Base-by-base conservation (phyloP, 306 rosid genomes). In the Glycyrrhiza uralensis region DNA sequence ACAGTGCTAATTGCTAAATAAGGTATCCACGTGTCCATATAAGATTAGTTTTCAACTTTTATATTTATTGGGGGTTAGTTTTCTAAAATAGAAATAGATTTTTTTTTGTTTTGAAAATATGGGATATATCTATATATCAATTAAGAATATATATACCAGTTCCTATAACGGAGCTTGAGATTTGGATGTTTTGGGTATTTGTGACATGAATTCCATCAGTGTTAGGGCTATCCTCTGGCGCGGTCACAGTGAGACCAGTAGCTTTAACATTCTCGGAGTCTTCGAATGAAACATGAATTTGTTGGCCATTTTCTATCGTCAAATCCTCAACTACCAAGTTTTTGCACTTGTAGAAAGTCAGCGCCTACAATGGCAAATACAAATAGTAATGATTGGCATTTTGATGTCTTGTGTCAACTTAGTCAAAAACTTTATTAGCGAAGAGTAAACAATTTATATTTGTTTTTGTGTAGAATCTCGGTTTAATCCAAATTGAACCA, bases 151-250 rank as follows among this genome's bases (percentile, higher is more conserved):
- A 17, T 2, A 10, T 60, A 90, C 97, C 96, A n/a, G 93, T 84
- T 82, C 80, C 88, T 38, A 89, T 77, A 42, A 33, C 54, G 10
- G 81, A 74, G 65, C 15, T 75, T 3, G 80, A 81, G 58, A 92
- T 89, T 18, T 75, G 85, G 7, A 92, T 83, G 74, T 86, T 73
- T 26, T 78, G 44, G 8, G 88, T 77, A 23, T 75, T 42, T 0
- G 87, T 36, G 41, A 92, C 72, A 17, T 92, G 96, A 79, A 92
- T 89, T 32, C 97, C 96, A 51, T 92, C 96, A 0, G 97, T 92
- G 78, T 89, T 89, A 11, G 90, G 97, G 59, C 97, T 92, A 3
- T 72, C 26, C 20, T 24, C 76, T 0, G 96, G 92, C 12, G 97
- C 79, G 22, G 78, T 86, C 17, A 92, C 79, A 0, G 55, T 81